A percentile compares a stretch with the other conserved stretches of the same genome.
Conservation (phyloP, 148 eudicot species). For the Rhododendron mucronatum region DNA sequence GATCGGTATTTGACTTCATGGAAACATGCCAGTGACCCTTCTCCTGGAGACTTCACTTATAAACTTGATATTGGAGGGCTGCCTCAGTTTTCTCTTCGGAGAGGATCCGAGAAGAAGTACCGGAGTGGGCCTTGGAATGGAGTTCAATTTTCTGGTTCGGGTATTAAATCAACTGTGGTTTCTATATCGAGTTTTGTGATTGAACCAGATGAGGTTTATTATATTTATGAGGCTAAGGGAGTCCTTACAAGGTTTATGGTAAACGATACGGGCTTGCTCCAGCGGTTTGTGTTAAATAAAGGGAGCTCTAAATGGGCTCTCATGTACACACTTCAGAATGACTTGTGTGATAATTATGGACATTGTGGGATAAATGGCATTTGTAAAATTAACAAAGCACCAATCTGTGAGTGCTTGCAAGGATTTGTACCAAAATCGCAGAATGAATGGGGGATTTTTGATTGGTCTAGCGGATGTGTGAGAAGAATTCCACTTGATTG, state of each 20-base stretch:
- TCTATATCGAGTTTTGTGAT: no score
- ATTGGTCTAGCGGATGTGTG: constrained; percentile 21
- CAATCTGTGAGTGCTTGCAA: constrained; percentile 17
- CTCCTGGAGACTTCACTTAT: constrained; percentile 11
- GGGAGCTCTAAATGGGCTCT: constrained; percentile 13
- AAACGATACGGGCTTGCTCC: no score
- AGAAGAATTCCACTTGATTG: constrained; percentile 13
- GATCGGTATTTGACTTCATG: no score
- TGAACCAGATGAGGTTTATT: no score
- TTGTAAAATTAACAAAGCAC: constrained; percentile 12
- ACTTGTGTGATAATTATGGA: constrained; percentile 20
- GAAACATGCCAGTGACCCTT: constrained; percentile 19
- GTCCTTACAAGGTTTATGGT: no score
- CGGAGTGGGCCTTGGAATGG: constrained; percentile 28
- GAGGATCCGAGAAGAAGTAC: not conserved
- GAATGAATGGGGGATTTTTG: constrained; percentile 10
- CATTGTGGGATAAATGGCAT: constrained; percentile 20
- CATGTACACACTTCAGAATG: not conserved
- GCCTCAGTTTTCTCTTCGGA: constrained; percentile 6
- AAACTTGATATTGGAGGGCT: constrained; percentile 9
- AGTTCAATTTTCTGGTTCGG: constrained; percentile 3
- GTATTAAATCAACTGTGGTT: not conserved
- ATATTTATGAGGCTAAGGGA: no score
- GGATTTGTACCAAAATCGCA: constrained; percentile 17
- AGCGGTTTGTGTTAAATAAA: constrained; percentile 11